Conservation (phyloP, 2,329 filamentous ascomycete genomes). For the Aspergillus alliaceus region DNA sequence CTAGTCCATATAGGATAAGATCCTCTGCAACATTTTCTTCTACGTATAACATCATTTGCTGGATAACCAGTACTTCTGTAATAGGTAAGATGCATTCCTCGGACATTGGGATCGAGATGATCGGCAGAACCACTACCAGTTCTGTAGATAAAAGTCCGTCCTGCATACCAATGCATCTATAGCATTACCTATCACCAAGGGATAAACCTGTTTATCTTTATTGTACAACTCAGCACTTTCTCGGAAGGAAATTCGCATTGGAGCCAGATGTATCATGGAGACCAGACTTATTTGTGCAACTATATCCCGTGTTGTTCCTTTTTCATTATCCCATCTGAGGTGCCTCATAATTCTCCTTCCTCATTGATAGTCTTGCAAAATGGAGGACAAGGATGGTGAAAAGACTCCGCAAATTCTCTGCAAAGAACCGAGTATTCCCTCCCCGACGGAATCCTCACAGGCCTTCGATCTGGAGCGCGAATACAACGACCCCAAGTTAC, state of each 20-base stretch:
- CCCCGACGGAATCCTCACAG: background rate
- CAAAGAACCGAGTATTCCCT: background rate
- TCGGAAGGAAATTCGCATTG: background rate
- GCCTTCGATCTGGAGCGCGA: background rate
- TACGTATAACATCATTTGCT: background rate
- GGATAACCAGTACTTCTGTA: background rate
- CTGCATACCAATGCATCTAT: background rate
- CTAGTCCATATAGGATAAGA: background rate
- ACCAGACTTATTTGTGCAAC: background rate
- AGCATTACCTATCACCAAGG: background rate
- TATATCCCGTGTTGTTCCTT: background rate
- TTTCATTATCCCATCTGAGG: background rate
- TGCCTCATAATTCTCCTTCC: background rate
- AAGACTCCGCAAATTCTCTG: background rate
- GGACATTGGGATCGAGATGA: background rate
- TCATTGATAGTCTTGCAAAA: background rate
- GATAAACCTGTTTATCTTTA: background rate
- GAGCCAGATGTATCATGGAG: background rate
- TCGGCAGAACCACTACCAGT: background rate
- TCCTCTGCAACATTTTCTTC: background rate
- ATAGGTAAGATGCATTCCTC: background rate
- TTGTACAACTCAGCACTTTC: background rate
- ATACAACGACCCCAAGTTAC: conserved; percentile 36
- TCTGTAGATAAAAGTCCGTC: background rate
- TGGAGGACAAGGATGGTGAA: background rate